Evolutionary conservation across 2,329 filamentous ascomycete species (phyloP), one percentile per base, ranked within the genome.

Genomic region (Tolypocladium paradoxum): DNA sequence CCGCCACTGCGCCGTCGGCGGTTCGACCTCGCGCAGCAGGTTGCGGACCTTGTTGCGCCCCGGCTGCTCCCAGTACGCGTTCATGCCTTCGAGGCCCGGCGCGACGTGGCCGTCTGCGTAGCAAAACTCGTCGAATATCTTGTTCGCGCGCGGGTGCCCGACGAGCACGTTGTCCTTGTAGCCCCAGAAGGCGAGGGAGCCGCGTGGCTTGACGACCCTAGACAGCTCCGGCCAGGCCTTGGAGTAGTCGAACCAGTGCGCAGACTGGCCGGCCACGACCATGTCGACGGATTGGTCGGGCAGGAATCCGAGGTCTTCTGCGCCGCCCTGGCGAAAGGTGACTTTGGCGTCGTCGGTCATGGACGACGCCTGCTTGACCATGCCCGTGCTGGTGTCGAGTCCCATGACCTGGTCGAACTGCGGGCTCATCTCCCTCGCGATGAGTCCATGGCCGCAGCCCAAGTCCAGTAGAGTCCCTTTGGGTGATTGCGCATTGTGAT

Each of bases 241-340:
- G 8, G 56, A 40, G 60, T 79, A 81, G 62, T 85, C 74, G 64
- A 87, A 87, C 83, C 83, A 87, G 63, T 87, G 83, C 40, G 82
- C 81, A 8, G 82, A 75, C 60, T 86, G 82, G 8, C 71, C 76
- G 5, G 74, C 68, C 18, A 76, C 71, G 6, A 68, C 70, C 59
- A 76, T 67, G 62, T 86, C 82, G 1, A 85, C 64, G 4, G 70
- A 73, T 6, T 62, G 68, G 54, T 77, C 73, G 0, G 63, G 51
- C 2, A 84, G 53, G 56, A 78, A 81, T 0, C 66, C 65, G 4
- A 84, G 65, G 51, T 78, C 70, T 60, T 87, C 82, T 1, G 80
- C 79, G 2, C 68, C 65, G 6, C 74, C 76, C 55, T 76, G 69
- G 2, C 65, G 70, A 59, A 79, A 82, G 0, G 66, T 64, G 52